Percentiles rank a stretch among this genome's conserved stretches.
phyloP scores from a whole-genome alignment of 176 grass and related monocot species.

The Stipa capillata region DNA sequence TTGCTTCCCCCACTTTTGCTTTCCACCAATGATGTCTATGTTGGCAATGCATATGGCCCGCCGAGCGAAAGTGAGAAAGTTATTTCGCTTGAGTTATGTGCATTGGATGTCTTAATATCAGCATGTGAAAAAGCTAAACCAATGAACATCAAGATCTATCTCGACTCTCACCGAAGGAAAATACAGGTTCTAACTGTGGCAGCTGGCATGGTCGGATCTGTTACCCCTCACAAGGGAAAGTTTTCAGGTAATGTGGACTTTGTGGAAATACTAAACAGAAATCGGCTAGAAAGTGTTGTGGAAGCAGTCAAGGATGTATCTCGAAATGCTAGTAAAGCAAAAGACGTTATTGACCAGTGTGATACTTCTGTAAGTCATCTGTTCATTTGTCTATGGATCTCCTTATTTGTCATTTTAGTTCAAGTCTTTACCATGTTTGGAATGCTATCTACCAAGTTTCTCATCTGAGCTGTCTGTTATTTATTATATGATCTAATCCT shows the following conservation, averaged over 20 bases:
- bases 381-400: conserved; percentile 19
- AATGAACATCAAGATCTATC: conserved; percentile 74
- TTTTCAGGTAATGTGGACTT: conserved; percentile 42
- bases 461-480: background rate
- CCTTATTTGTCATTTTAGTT: background rate
- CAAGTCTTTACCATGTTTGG: background rate
- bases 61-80: conserved; percentile 41
- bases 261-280: conserved; percentile 47
- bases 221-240: conserved; percentile 15
- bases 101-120: conserved; percentile 83
- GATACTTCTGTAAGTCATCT: conserved; percentile 50
- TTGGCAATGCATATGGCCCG: conserved; percentile 35
- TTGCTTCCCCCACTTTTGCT: conserved; percentile 86
- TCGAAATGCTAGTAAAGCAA: conserved; percentile 55
- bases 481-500: background rate
- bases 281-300: conserved; percentile 59
- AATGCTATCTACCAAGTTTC: too few relatives aligned
- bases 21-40: conserved; percentile 70
- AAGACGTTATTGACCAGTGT: conserved; percentile 59
- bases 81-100: conserved; percentile 67
- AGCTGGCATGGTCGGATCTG: conserved; percentile 60
- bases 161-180: conserved; percentile 77
- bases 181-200: conserved; percentile 69
- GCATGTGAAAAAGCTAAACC: conserved; percentile 81
- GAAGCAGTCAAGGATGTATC: conserved; percentile 68